These are phyloP conservation scores for Xylaria hypoxylon DNA, from an alignment of 2,329 filamentous ascomycete species.

Conservation along the genomic window DNA sequence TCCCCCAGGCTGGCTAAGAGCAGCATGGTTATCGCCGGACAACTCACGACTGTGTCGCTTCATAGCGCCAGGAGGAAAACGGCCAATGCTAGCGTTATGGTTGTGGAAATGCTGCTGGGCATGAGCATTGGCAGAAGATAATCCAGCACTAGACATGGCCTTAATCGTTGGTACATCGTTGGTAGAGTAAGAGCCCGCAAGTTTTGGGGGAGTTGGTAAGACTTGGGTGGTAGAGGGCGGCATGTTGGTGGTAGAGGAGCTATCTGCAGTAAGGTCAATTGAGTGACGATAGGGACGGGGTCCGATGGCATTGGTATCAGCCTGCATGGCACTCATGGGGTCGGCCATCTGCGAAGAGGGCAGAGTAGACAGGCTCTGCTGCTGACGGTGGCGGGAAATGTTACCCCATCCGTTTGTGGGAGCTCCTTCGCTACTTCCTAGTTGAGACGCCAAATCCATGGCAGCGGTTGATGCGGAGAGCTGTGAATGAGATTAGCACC, in stretches of 20 bases:
- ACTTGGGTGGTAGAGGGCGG: constrained; percentile 62
- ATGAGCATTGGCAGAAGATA: constrained; percentile 62
- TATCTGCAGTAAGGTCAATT: constrained; percentile 62
- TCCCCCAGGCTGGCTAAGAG: constrained; percentile 55
- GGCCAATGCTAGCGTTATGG: constrained; percentile 84
- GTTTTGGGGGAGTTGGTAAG: constrained; percentile 75
- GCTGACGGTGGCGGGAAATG: constrained; percentile 75
- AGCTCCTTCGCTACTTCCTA: constrained; percentile 66
- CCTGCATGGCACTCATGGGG: constrained; percentile 54
- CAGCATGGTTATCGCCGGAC: constrained; percentile 61
- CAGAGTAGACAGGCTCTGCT: constrained; percentile 67
- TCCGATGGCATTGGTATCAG: constrained; percentile 61
- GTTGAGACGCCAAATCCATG: constrained; percentile 80
- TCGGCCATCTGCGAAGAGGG: constrained; percentile 53
- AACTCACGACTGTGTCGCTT: constrained; percentile 81
- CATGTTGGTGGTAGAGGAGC: constrained; percentile 53
- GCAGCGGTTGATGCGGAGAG: constrained; percentile 84
- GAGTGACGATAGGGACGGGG: constrained; percentile 68
- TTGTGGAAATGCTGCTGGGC: constrained; percentile 76
- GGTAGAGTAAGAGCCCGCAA: constrained; percentile 90
- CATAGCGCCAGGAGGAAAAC: constrained; percentile 76
- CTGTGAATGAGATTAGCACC: constrained; percentile 62
- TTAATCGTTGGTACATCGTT: constrained; percentile 91
- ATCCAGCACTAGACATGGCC: constrained; percentile 56
- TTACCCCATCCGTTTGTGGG: constrained; percentile 68